Evolutionary conservation across 2,329 filamentous ascomycete genomes (phyloP), one percentile per base, ranked within the genome.

Genomic region (Stylonectria norvegica): DNA sequence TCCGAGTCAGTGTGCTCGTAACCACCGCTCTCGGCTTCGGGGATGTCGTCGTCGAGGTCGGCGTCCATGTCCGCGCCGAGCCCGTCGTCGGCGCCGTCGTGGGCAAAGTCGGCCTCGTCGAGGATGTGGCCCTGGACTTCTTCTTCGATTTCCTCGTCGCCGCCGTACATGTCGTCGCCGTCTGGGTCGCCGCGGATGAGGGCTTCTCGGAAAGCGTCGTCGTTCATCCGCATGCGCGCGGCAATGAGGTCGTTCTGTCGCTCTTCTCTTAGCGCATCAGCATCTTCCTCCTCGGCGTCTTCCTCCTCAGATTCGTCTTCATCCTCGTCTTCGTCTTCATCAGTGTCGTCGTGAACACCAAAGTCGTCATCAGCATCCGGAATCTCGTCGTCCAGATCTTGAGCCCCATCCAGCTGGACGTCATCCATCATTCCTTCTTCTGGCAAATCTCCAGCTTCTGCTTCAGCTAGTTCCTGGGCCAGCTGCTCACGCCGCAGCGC

Each of bases 1-100:
- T 88, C 85, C 2, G 83, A 85, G 63, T 89, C 85, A 7, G 85
- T 89, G 59, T 89, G 85, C 67, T 89, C 85, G 66, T 88, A 89
- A 52, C 78, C 77, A 18, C 72, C 78, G 55, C 68, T 70, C 55
- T 79, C 76, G 8, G 73, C 80, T 44, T 85, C 81, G 15, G 83
- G 83, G 23, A 88, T 77, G 43, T 85, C 82, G 34, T 80, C 82
- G 59, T 89, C 85, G 28, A 88, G 69, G 57, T 89, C 75, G n/a
- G 74, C 79, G 36, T 77, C 81, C 76, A 84, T 82, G 55, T 73
- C 73, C 47, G 52, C 49, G 42, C 54, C 57, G 11, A 56, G 50
- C 11, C 40, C 52, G 41, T 57, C 51, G 20, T 62, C 56, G 5
- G 45, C 40, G 19, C 51, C 63, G 11, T 60, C 58, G 12, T 59